Conservation (phyloP, 2,329 filamentous ascomycete genomes). For the Lojkania enalia region DNA sequence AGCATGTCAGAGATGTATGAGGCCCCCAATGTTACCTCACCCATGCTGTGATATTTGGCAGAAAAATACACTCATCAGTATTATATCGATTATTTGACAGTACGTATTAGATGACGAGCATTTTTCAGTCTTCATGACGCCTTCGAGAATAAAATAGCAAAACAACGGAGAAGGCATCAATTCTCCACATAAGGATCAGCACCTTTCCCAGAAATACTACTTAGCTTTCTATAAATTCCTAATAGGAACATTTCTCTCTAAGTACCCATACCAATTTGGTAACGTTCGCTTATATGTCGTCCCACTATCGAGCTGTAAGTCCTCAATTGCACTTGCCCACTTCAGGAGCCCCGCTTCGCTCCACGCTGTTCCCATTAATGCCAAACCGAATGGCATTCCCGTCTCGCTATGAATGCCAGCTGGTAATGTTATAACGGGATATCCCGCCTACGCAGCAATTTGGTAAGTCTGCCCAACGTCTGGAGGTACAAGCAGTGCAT, state of each 20-base stretch:
- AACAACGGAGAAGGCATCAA: no score
- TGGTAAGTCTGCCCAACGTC: slow-evolving; percentile 70
- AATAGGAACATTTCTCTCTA: slow-evolving; percentile 46
- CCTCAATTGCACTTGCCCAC: slow-evolving; percentile 58
- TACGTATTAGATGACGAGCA: no score
- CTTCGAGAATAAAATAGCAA: no score
- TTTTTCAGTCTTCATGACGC: no score
- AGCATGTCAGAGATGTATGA: no score
- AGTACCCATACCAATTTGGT: slow-evolving; percentile 45
- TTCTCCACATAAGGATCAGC: no score
- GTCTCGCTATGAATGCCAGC: slow-evolving; percentile 56
- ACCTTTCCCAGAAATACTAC: no score
- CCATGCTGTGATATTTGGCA: no score
- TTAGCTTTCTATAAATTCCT: slow-evolving; percentile 27
- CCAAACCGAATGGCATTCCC: slow-evolving; percentile 52
- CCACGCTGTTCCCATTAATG: slow-evolving; percentile 62
- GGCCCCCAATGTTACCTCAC: no score
- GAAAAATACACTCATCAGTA: no score
- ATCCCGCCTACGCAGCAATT: slow-evolving; percentile 74
- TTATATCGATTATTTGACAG: no score
- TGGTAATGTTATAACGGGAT: slow-evolving; percentile 72
- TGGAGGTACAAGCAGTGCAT: slow-evolving; percentile 68
- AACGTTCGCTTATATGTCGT: slow-evolving; percentile 27
- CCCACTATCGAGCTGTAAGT: slow-evolving; percentile 33
- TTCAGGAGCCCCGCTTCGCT: slow-evolving; percentile 61